Evolutionary conservation across 2,329 filamentous ascomycete species (phyloP).

Genomic region (Lachnellula hyalina): DNA sequence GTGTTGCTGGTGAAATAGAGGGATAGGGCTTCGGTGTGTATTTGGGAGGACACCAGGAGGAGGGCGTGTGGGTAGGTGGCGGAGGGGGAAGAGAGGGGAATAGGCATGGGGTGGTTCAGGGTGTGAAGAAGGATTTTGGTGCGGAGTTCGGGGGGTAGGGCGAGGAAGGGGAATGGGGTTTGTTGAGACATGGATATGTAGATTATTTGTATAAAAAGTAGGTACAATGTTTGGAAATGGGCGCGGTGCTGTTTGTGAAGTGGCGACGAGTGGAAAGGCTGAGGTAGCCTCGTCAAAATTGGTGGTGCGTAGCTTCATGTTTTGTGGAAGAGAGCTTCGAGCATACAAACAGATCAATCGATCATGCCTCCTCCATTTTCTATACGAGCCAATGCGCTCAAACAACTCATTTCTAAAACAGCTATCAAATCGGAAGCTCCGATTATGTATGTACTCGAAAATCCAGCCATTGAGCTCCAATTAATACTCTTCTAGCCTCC

Average conservation of each 20-base stretch:
- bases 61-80: constrained; percentile 18
- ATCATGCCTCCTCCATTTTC: constrained; percentile 19
- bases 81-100: constrained; percentile 3
- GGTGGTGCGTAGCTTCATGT: not conserved
- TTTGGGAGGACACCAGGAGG: constrained; percentile 22
- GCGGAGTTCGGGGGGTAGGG: constrained; percentile 27
- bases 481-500: constrained; percentile 3
- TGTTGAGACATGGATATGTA: not conserved
- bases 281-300: constrained; percentile 9
- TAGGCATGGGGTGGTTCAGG: constrained; percentile 6
- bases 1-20: constrained; percentile 24
- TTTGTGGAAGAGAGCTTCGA: not conserved
- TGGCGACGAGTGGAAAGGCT: constrained; percentile 8
- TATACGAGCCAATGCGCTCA: constrained; percentile 15
- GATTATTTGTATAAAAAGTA: not conserved
- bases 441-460: constrained; percentile 9
- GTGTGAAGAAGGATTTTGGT: constrained; percentile 21
- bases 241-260: not conserved
- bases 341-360: constrained; percentile 1
- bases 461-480: not conserved
- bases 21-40: constrained; percentile 25
- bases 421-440: constrained; percentile 7
- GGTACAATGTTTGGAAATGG: not conserved
- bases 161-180: constrained; percentile 20
- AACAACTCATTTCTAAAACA: constrained; percentile 1